Base-by-base conservation (phyloP, 2,329 filamentous ascomycete species). In the Dendrostoma leiphaemia region DNA sequence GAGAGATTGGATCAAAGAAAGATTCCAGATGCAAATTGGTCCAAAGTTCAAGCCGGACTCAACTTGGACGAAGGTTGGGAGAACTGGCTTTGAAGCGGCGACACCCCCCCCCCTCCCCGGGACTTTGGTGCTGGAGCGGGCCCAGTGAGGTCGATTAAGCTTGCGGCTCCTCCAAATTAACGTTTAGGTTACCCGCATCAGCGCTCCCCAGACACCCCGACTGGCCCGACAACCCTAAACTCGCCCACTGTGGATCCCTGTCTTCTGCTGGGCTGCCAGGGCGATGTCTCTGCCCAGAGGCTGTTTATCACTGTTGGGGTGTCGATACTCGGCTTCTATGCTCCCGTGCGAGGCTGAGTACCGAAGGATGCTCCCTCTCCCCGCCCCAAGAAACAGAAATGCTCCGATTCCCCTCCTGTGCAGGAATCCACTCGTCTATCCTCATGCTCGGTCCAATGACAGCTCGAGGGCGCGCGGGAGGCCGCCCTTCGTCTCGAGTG, bases 101-200 rank as follows among this genome's bases (percentile, higher is more conserved):
- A n/a, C n/a, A n/a, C n/a, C n/a, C n/a, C n/a, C n/a, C n/a, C n/a
- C n/a, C n/a, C n/a, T n/a, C n/a, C n/a, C n/a, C n/a, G n/a, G n/a
- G n/a, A n/a, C n/a, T n/a, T 40, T 23, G 35, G 35, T 2, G 17
- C 21, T 41, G 24, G 13, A 41, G 38, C 26, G 38, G 38, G 23
- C 26, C 38, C 19, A 21, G 37, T 23, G 32, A 17, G 40, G 40
- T 48, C 17, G 24, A 40, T 26, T 32, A 40, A 28, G 24, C 34
- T 35, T 51, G 48, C 53, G 53, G 53, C 41, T 51, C 53, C 53
- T 54, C 53, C 53, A 51, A 54, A 54, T 54, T n/a, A 54, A 54
- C 53, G 53, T 54, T 54, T 54, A 54, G 53, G 38, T 48, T 46
- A 31, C 40, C 47, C 40, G 53, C 40, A 40, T 38, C 46, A 51